Percentiles rank a stretch among this genome's conserved stretches.
Conservation (phyloP, 2,329 filamentous ascomycete species). For the Aspergillus costaricaensis region DNA sequence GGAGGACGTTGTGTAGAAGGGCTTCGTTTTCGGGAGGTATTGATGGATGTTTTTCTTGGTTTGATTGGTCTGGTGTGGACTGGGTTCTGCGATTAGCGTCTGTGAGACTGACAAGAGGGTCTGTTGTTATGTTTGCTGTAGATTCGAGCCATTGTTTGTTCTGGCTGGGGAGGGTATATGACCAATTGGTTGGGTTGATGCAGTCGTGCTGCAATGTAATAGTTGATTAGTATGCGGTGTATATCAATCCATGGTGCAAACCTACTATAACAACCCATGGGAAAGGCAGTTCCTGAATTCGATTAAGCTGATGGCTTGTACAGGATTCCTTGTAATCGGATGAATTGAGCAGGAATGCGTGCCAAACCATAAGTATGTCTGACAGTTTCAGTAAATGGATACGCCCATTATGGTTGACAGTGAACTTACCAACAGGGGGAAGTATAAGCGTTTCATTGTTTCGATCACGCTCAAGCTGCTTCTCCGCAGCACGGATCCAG, state of each 20-base stretch:
- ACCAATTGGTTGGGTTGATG: constrained; percentile 16
- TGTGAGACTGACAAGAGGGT: constrained; percentile 10
- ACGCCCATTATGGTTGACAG: neutral
- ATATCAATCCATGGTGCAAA: neutral
- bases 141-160: constrained; percentile 6
- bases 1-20: constrained; percentile 44
- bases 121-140: neutral
- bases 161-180: constrained; percentile 4
- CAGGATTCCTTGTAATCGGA: constrained; percentile 69
- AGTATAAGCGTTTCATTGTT: constrained; percentile 28
- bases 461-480: neutral
- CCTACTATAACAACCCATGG: constrained; percentile 61
- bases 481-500: constrained; percentile 14
- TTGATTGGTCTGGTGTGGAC: neutral
- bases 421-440: constrained; percentile 58
- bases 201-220: constrained; percentile 10
- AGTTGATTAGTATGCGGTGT: neutral
- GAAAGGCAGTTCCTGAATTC: constrained; percentile 62
- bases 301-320: constrained; percentile 55
- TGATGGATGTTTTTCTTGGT: neutral
- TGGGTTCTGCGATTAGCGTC: neutral
- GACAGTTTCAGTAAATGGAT: neutral
- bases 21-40: neutral
- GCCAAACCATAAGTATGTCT: constrained; percentile 80
- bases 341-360: constrained; percentile 74